Conservation (phyloP, 1,284 basidiomycete species). For the Boletus semigastroideus region DNA sequence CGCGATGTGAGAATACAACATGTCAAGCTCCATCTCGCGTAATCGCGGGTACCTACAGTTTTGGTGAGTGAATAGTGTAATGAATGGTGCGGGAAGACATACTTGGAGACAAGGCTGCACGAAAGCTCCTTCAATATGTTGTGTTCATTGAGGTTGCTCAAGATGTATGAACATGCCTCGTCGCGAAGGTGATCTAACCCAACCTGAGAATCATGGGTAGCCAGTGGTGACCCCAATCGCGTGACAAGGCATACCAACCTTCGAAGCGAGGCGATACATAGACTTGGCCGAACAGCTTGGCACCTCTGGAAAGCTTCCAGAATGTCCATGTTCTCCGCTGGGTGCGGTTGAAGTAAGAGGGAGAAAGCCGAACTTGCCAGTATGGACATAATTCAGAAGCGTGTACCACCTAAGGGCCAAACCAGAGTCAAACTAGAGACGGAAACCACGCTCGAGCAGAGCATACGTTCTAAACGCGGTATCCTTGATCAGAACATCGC, state of each 20-base stretch:
- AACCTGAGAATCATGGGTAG: slow-evolving; percentile 9
- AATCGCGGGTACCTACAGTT: slow-evolving; percentile 19
- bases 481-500: slow-evolving; percentile 23
- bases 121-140: slow-evolving; percentile 27
- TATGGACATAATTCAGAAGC: slow-evolving; percentile 30
- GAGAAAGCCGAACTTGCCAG: slow-evolving; percentile 19
- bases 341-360: slow-evolving; percentile 20
- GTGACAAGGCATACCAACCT: slow-evolving; percentile 14
- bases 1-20: slow-evolving; percentile 21
- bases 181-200: slow-evolving; percentile 21
- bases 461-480: slow-evolving; percentile 20
- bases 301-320: not conserved
- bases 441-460: not conserved
- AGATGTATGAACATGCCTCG: slow-evolving; percentile 19
- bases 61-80: not conserved
- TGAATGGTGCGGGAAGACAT: not conserved
- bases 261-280: slow-evolving; percentile 31
- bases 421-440: not conserved
- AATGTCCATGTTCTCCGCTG: not conserved
- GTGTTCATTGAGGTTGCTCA: slow-evolving; percentile 20
- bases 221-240: not conserved
- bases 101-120: slow-evolving; percentile 22
- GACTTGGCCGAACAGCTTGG: slow-evolving; percentile 31
- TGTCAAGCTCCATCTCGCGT: slow-evolving; percentile 28
- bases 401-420: slow-evolving; percentile 23